Evolutionary conservation across 2,329 filamentous ascomycete genomes (phyloP).

Genomic region (Penicillium sp.): DNA sequence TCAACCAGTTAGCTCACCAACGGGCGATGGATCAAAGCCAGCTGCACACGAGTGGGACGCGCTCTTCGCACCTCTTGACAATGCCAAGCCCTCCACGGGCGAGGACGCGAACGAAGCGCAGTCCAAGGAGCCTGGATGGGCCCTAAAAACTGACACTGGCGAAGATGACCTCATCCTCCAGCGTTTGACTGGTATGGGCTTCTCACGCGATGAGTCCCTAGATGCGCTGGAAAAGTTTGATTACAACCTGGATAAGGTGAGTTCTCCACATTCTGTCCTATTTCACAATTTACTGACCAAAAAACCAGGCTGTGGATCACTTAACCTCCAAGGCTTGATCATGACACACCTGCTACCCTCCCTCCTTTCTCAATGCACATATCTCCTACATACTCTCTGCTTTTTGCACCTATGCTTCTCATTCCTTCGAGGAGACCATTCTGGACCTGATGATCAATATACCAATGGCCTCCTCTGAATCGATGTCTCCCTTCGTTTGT

Average conservation of each 20-base stretch:
- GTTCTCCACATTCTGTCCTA: slow-evolving; percentile 30
- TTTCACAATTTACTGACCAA: slow-evolving; percentile 2
- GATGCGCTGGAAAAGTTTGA: slow-evolving; percentile 87
- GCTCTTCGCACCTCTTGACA: slow-evolving; percentile 79
- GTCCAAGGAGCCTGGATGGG: slow-evolving; percentile 55
- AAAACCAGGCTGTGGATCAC: slow-evolving; percentile 38
- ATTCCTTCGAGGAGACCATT: slow-evolving; percentile 16
- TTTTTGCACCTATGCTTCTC: slow-evolving; percentile 16
- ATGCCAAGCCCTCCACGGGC: slow-evolving; percentile 23
- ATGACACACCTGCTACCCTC: slow-evolving; percentile 7
- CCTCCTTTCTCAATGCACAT: slow-evolving; percentile 23
- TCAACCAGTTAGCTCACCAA: slow-evolving; percentile 39
- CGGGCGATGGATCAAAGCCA: slow-evolving; percentile 39
- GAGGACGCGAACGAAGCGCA: slow-evolving; percentile 21
- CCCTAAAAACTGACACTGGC: slow-evolving; percentile 67
- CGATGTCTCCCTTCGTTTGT: slow-evolving; percentile 3
- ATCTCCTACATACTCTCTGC: slow-evolving; percentile 20
- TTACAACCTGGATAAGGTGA: slow-evolving; percentile 91
- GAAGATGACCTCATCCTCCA: slow-evolving; percentile 92
- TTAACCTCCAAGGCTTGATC: slow-evolving; percentile 41
- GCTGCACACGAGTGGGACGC: slow-evolving; percentile 83
- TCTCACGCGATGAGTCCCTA: slow-evolving; percentile 67
- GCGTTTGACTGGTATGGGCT: slow-evolving; percentile 86
- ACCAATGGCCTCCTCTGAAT: slow-evolving; percentile 5
- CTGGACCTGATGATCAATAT: slow-evolving; percentile 8